These are phyloP conservation scores for Tricholoma terreum DNA, from an alignment of 768 basidiomycete species.

Conservation along the genomic window DNA sequence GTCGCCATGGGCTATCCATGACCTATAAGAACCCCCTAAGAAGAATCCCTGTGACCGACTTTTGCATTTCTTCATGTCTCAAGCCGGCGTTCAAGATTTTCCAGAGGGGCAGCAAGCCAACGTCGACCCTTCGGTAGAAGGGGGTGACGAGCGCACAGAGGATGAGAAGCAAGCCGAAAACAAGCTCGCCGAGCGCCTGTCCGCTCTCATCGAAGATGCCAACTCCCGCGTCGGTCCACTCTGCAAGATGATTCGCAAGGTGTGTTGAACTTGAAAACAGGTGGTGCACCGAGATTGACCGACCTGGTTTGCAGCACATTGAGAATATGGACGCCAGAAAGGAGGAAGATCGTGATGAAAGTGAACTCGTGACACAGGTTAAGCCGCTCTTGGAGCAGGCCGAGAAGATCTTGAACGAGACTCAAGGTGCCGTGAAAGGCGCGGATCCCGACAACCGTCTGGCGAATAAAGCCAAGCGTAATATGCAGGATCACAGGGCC, in stretches of 20 bases:
- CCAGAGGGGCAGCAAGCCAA: not conserved
- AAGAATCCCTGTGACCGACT: too few species aligned
- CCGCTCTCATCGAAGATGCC: conserved; percentile 33
- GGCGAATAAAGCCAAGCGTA: conserved; percentile 31
- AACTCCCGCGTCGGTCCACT: conserved; percentile 28
- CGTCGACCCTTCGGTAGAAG: not conserved
- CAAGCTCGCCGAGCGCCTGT: conserved; percentile 32
- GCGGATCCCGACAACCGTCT: conserved; percentile 36
- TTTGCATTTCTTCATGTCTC: not conserved
- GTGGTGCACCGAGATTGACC: not conserved
- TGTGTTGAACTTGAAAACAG: conserved; percentile 2
- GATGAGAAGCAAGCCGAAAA: not conserved
- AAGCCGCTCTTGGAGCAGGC: conserved; percentile 35
- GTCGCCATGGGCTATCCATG: not conserved
- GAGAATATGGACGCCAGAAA: conserved; percentile 31
- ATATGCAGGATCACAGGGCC: conserved; percentile 34
- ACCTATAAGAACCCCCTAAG: not conserved
- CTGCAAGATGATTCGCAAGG: conserved; percentile 36
- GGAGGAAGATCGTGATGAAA: conserved; percentile 35
- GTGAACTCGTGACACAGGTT: conserved; percentile 32
- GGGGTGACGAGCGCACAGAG: not conserved
- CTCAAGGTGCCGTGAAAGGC: conserved; percentile 32
- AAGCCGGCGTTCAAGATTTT: not conserved
- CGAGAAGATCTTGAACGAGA: conserved; percentile 36
- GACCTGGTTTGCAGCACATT: conserved; percentile 24